Evolutionary conservation across 768 basidiomycete genomes (phyloP), one percentile per base, ranked within the genome.

Genomic region (Lyophyllum decastes): DNA sequence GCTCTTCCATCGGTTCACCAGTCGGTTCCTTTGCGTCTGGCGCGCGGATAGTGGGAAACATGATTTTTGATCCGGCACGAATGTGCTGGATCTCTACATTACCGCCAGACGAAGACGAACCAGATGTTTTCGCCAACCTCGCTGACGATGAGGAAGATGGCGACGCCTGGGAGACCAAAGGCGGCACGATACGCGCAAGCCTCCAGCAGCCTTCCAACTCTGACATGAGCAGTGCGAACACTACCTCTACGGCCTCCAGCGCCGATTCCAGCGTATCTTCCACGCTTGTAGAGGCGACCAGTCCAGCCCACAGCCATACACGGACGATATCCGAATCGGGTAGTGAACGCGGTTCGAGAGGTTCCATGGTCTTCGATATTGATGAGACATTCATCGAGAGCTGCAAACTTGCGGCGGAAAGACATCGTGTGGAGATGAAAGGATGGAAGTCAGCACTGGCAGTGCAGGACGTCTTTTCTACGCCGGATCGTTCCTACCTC

Each of bases 61-160:
- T 99, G 96, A 86, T 94, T 35, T 98, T 99, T 67, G 95, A 99
- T 74, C 95, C 97, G 1, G 68, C 84, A 43, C 86, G 87, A 24
- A 98, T 98, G 95, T 92, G 94, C 68, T 98, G 94, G 94, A 83
- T 98, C 73, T 92, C 92, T 55, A 87, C 87, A 58, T 72, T 93
- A 40, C 81, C 88, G 6, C 88, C 90, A 21, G 94, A 94, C 56
- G 92, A 96, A 67, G 93, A 95, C 40, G 95, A 98, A 68, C 92
- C 92, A 7, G 95, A 98, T 68, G 90, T 95, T n/a, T 96, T 97
- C 70, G 93, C 92, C 46, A 90, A 92, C 63, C 82, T 95, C 26
- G 92, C 89, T 2, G 95, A 96, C 61, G 95, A 96, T 64, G 94
- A 95, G 69, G 89, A 92, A 57, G 90, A 90, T 51, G 83, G 82